Evolutionary conservation across 1,139 yeast genomes (phyloP).

Genomic region (Magnusiomyces fungicola): DNA sequence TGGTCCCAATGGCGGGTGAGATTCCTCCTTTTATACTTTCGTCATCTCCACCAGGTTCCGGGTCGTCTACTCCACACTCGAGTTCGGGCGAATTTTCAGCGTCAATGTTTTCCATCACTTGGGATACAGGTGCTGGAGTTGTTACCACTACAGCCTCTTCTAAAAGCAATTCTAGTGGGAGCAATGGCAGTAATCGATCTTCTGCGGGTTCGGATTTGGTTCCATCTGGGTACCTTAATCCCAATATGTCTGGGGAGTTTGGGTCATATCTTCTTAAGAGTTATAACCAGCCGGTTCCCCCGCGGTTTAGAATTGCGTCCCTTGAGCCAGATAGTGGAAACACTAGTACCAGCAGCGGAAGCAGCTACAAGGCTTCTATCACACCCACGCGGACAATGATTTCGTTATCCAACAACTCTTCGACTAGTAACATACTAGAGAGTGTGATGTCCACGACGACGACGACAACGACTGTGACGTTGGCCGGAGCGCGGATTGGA

Average conservation of each 20-base stretch:
- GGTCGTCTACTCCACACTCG: not conserved
- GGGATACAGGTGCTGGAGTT: not conserved
- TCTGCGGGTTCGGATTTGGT: not conserved
- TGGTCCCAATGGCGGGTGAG: not conserved
- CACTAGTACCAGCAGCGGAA: not conserved
- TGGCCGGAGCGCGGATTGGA: too few species aligned
- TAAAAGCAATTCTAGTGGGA: too few species aligned
- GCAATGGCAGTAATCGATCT: not conserved
- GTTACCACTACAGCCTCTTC: not conserved
- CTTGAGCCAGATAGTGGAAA: not conserved
- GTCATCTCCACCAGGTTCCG: not conserved
- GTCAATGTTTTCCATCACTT: not conserved
- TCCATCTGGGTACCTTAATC: not conserved
- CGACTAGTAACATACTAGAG: too few species aligned
- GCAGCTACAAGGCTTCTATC: not conserved
- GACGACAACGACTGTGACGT: too few species aligned
- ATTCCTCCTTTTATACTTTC: not conserved
- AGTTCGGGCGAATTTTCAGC: not conserved
- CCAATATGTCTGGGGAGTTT: not conserved
- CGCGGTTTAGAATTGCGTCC: not conserved
- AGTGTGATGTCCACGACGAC: too few species aligned
- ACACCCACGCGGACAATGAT: not conserved
- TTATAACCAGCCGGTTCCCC: not conserved
- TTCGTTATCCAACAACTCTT: not conserved
- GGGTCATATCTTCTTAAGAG: not conserved